Percentiles rank a stretch among this genome's conserved stretches.
phyloP scores from a whole-genome alignment of 139 green algal genomes.

The Micromonas commoda region DNA sequence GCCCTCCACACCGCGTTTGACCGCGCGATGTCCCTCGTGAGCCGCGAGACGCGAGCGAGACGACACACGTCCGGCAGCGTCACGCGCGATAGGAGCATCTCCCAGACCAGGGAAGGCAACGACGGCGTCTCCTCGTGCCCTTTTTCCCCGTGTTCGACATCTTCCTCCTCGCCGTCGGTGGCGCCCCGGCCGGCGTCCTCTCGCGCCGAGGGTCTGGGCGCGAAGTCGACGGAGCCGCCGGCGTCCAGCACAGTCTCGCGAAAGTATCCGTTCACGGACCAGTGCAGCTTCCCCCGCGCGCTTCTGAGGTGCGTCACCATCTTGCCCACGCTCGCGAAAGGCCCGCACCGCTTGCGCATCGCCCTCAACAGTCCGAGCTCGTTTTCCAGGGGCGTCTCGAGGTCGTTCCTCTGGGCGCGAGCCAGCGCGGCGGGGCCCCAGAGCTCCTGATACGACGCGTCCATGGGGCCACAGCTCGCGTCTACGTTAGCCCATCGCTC shows the following conservation, averaged over 20 bases:
- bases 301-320: background rate
- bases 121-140: background rate
- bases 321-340: background rate
- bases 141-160: background rate
- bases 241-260: background rate
- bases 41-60: background rate
- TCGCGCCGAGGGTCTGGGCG: too few relatives aligned
- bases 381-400: background rate
- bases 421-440: background rate
- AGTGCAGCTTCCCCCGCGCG: background rate
- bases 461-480: background rate
- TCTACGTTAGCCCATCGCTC: too few relatives aligned
- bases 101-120: background rate
- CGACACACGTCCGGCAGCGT: background rate
- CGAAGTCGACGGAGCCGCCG: background rate
- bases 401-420: background rate
- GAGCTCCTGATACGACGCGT: background rate
- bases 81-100: background rate
- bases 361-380: background rate
- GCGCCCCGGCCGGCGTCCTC: too few relatives aligned
- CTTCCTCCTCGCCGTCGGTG: background rate
- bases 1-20: background rate
- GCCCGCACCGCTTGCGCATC: background rate
- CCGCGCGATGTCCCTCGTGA: background rate
- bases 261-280: background rate